phyloP scores from a whole-genome alignment of 2,329 filamentous ascomycete genomes.

The Keithomyces neogunnii region DNA sequence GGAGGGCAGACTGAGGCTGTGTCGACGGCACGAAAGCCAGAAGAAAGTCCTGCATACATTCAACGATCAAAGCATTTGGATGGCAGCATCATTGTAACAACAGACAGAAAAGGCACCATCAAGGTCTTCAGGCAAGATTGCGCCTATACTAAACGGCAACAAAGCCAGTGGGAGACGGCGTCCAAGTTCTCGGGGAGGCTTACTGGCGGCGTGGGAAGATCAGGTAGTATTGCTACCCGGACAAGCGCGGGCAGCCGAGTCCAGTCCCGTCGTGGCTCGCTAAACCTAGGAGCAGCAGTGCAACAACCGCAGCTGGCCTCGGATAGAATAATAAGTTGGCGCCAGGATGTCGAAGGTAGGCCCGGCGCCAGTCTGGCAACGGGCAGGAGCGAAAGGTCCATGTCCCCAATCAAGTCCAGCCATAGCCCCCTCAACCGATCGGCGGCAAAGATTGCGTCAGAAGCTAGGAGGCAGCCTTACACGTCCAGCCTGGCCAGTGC shows the following conservation, averaged over 20 bases:
- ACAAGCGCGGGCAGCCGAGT: slow-evolving; percentile 39
- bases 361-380: slow-evolving; percentile 30
- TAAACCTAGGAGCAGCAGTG: slow-evolving; percentile 27
- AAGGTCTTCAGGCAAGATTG: slow-evolving; percentile 96
- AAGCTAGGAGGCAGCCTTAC: slow-evolving; percentile 37
- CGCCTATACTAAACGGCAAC: slow-evolving; percentile 67
- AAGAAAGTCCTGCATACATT: slow-evolving; percentile 69
- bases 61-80: slow-evolving; percentile 66
- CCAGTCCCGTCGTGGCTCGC: slow-evolving; percentile 46
- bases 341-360: slow-evolving; percentile 52
- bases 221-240: slow-evolving; percentile 46
- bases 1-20: slow-evolving; percentile 24
- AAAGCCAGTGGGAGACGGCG: slow-evolving; percentile 68
- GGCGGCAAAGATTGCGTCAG: slow-evolving; percentile 33
- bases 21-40: slow-evolving; percentile 35
- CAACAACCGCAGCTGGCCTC: slow-evolving; percentile 30
- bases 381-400: slow-evolving; percentile 42
- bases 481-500: slow-evolving; percentile 17
- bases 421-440: slow-evolving; percentile 28
- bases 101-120: slow-evolving; percentile 79
- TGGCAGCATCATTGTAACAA: slow-evolving; percentile 87
- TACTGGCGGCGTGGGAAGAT: slow-evolving; percentile 45
- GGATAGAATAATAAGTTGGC: slow-evolving; percentile 84
- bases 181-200: slow-evolving; percentile 68
- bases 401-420: slow-evolving; percentile 42